phyloP scores from a whole-genome alignment of 2,329 filamentous ascomycete species.

The Talaromyces funiculosus region DNA sequence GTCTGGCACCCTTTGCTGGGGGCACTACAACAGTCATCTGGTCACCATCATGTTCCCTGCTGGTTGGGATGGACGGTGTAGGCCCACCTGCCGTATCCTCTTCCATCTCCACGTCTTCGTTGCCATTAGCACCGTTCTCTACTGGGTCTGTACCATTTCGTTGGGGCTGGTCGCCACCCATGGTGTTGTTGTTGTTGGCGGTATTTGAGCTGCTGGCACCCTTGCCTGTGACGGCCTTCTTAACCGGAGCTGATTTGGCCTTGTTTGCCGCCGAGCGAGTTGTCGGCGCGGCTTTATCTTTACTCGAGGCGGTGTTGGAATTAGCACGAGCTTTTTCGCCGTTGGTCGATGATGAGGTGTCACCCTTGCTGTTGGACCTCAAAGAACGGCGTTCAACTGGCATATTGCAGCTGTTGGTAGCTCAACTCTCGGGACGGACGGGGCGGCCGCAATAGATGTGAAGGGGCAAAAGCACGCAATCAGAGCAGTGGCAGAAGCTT shows the following conservation, averaged over 20 bases:
- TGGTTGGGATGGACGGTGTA: constrained; percentile 50
- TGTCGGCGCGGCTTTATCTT: constrained; percentile 41
- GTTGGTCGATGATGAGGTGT: constrained; percentile 43
- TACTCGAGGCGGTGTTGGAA: constrained; percentile 39
- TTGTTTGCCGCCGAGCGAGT: constrained; percentile 40
- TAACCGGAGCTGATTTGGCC: constrained; percentile 29
- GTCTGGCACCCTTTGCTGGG: constrained; percentile 60
- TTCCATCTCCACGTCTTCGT: constrained; percentile 67
- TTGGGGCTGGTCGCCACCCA: constrained; percentile 67
- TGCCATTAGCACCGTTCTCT: constrained; percentile 61
- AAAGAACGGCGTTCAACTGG: constrained; percentile 43
- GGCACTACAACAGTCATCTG: constrained; percentile 76
- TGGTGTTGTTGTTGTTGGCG: constrained; percentile 29
- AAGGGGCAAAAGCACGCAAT: constrained; percentile 5
- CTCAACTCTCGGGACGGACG: constrained; percentile 20
- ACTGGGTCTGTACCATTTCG: constrained; percentile 63
- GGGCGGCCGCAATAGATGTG: constrained; percentile 1
- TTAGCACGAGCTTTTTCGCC: constrained; percentile 41
- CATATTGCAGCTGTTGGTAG: constrained; percentile 32
- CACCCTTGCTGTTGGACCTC: constrained; percentile 44
- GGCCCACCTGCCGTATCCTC: constrained; percentile 53
- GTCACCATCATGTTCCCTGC: constrained; percentile 65
- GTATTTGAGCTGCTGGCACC: constrained; percentile 25
- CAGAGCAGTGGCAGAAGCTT: neutral
- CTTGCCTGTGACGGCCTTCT: constrained; percentile 33